Evolutionary conservation across 2,329 filamentous ascomycete species (phyloP).

Genomic region (Allantophomopsis lycopodina): DNA sequence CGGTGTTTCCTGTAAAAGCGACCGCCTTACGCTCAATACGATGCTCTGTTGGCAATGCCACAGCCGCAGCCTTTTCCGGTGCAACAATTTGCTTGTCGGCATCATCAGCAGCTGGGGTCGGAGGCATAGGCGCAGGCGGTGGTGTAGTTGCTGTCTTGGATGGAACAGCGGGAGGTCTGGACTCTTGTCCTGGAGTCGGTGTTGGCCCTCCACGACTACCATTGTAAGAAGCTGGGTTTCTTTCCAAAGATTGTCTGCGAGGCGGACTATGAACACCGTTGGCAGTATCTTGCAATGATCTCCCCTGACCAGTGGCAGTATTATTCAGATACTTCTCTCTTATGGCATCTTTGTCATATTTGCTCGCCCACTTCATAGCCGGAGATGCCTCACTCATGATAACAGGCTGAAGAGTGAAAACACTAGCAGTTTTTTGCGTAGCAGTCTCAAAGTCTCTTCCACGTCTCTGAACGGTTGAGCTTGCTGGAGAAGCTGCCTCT

Average conservation of each 20-base stretch:
- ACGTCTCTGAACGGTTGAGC: conserved; percentile 24
- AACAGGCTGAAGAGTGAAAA: conserved; percentile 74
- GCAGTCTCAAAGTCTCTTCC: conserved; percentile 40
- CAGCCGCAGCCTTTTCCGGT: conserved; percentile 21
- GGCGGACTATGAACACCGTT: no score
- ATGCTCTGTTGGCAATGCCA: conserved; percentile 11
- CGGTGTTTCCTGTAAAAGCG: conserved; percentile 1
- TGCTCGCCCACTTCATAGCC: conserved; percentile 92
- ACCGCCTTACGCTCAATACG: conserved; percentile 6
- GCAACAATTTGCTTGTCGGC: conserved; percentile 7
- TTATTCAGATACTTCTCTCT: conserved; percentile 77
- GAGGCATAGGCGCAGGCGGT: conserved; percentile 7
- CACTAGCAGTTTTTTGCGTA: conserved; percentile 71
- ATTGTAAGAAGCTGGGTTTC: no score
- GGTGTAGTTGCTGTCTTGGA: conserved; percentile 19
- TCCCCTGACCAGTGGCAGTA: conserved; percentile 54
- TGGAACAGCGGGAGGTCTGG: conserved; percentile 23
- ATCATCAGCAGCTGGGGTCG: conserved; percentile 7
- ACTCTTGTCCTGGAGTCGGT: neutral
- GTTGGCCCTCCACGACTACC: neutral
- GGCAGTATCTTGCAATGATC: no score
- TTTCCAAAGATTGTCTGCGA: no score
- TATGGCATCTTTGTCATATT: conserved; percentile 83
- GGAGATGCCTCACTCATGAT: conserved; percentile 80
- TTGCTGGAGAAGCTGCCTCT: conserved; percentile 2